phyloP scores from a whole-genome alignment of 768 basidiomycete species.

The Flagelloscypha sp. region DNA sequence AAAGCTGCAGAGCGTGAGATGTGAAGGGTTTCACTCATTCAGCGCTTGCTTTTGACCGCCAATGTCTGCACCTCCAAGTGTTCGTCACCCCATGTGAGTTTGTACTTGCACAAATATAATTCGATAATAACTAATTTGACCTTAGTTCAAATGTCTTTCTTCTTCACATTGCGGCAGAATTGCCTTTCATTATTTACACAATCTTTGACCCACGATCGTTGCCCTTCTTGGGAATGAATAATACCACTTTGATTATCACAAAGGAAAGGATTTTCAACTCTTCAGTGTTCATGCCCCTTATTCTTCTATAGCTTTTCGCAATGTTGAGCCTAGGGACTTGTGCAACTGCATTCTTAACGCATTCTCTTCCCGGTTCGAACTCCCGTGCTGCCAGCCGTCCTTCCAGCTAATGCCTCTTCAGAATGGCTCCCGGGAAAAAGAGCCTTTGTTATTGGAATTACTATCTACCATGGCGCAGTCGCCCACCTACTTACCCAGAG shows the following conservation, averaged over 20 bases:
- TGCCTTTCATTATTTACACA: constrained; percentile 71
- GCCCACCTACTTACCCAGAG: constrained; percentile 71
- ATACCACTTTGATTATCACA: constrained; percentile 67
- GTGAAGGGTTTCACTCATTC: no score
- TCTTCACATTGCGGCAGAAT: constrained; percentile 72
- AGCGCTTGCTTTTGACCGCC: no score
- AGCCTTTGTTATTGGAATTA: constrained; percentile 67
- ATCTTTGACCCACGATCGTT: constrained; percentile 51
- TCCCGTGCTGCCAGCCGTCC: constrained; percentile 1
- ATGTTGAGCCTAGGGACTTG: constrained; percentile 55
- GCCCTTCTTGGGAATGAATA: constrained; percentile 76
- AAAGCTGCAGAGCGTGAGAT: no score
- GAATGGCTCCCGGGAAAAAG: constrained; percentile 84
- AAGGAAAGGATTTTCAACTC: constrained; percentile 43
- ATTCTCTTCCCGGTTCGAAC: constrained; percentile 56
- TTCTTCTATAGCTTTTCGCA: constrained; percentile 51
- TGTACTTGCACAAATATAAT: no score
- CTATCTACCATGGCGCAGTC: constrained; percentile 64
- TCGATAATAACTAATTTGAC: no score
- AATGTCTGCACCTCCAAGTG: no score
- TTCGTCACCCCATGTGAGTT: no score
- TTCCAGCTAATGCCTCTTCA: constrained; percentile 15
- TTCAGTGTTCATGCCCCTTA: not conserved
- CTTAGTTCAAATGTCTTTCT: constrained; percentile 63
- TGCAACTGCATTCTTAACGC: constrained; percentile 54